Evolutionary conservation across 371 early-diverging fungal species (phyloP).

Genomic region (Quaeritorhiza haematococci): DNA sequence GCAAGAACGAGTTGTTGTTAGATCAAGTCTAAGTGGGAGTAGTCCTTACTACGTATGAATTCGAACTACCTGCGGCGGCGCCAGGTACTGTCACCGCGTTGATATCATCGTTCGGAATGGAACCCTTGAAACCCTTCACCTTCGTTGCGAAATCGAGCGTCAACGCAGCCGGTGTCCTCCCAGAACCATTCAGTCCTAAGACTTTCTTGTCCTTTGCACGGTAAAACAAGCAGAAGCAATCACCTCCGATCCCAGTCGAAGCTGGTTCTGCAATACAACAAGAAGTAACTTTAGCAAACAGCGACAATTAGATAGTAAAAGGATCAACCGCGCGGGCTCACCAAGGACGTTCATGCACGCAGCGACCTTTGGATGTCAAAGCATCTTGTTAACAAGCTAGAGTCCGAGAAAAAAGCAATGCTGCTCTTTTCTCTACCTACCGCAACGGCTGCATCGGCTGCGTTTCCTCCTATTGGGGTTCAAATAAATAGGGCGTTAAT

Average conservation of each 20-base stretch:
- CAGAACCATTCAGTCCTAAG: constrained; percentile 68
- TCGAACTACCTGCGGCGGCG: constrained; percentile 58
- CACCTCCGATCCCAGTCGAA: constrained; percentile 90
- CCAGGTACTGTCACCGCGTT: constrained; percentile 78
- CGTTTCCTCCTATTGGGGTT: constrained; percentile 85
- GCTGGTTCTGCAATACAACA: constrained; percentile 75
- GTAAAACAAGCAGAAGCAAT: constrained; percentile 81
- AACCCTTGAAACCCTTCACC: constrained; percentile 28
- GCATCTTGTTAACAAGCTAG: too few species aligned
- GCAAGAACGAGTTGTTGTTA: background rate
- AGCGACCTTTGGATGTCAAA: constrained; percentile 33
- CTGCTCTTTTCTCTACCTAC: constrained; percentile 17
- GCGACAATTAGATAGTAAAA: too few species aligned
- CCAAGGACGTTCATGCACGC: constrained; percentile 30
- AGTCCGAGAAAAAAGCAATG: too few species aligned
- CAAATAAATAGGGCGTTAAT: too few species aligned
- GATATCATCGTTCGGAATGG: constrained; percentile 44
- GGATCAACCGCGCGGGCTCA: background rate
- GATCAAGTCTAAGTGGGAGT: background rate
- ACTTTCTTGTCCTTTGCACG: constrained; percentile 56
- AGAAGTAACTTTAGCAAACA: too few species aligned
- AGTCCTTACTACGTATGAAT: background rate
- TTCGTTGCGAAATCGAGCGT: constrained; percentile 43
- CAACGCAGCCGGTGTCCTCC: constrained; percentile 64
- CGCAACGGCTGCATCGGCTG: constrained; percentile 87